Evolutionary conservation across 345 rosid species (phyloP).

Genomic region (Eucalyptus dawsonii): DNA sequence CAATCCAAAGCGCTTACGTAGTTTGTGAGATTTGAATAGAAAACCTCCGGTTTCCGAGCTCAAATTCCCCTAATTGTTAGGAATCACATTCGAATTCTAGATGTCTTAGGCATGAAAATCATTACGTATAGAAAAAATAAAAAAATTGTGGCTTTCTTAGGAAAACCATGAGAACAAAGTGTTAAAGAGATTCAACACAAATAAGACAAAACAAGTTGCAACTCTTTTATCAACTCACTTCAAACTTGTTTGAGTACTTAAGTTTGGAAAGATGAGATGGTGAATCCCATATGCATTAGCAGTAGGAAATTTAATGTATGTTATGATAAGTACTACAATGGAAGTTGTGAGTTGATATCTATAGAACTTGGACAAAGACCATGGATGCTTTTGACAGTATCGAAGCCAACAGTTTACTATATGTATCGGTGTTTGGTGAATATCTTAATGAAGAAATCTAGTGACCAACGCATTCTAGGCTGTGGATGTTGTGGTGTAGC

Average conservation of each 20-base stretch:
- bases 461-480: too few relatives aligned
- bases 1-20: neutral
- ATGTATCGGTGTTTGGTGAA: too few relatives aligned
- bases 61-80: neutral
- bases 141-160: accelerated
- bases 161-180: neutral
- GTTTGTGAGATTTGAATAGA: neutral
- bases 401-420: too few relatives aligned
- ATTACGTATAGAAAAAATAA: too few relatives aligned
- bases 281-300: neutral
- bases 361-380: too few relatives aligned
- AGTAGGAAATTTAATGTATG: too few relatives aligned
- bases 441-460: too few relatives aligned
- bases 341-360: too few relatives aligned
- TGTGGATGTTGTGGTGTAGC: too few relatives aligned
- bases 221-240: neutral
- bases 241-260: neutral
- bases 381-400: too few relatives aligned
- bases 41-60: neutral
- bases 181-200: too few relatives aligned
- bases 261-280: neutral
- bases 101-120: neutral
- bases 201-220: neutral
- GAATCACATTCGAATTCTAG: too few relatives aligned
- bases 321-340: accelerated